Conservation (phyloP, 768 basidiomycete species). For the Sistotremastrum niveocremeum region DNA sequence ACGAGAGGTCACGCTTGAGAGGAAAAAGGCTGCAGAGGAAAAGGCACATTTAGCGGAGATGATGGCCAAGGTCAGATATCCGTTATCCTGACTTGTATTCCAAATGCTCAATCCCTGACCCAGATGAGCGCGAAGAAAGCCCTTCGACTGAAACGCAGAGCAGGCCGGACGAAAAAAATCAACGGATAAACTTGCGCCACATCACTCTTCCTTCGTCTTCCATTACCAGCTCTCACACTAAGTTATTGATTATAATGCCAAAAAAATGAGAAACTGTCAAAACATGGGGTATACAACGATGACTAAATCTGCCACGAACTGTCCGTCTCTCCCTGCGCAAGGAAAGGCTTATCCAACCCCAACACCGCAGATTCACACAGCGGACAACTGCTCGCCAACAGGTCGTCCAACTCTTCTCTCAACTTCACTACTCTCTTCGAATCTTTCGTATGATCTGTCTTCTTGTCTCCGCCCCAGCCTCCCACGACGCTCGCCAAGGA, state of each 20-base stretch:
- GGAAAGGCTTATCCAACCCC: constrained; percentile 79
- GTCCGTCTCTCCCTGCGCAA: constrained; percentile 64
- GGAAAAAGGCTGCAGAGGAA: constrained; percentile 64
- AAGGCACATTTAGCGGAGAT: constrained; percentile 38
- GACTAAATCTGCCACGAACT: constrained; percentile 58
- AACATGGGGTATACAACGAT: background rate
- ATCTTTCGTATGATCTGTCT: constrained; percentile 31
- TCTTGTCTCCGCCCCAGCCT: constrained; percentile 28
- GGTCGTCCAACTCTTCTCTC: constrained; percentile 74
- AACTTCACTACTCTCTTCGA: constrained; percentile 58
- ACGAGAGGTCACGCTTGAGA: constrained; percentile 52
- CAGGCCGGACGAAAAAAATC: constrained; percentile 69
- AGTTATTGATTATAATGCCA: background rate
- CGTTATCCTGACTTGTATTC: background rate
- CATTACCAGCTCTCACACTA: background rate
- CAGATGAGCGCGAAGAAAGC: constrained; percentile 77
- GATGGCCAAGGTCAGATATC: constrained; percentile 38
- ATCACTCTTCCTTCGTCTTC: constrained; percentile 1
- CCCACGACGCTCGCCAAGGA: constrained; percentile 72
- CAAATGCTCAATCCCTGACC: background rate
- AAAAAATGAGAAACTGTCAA: background rate
- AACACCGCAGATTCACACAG: constrained; percentile 84
- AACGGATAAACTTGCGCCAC: constrained; percentile 38
- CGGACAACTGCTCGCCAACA: constrained; percentile 83
- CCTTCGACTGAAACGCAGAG: constrained; percentile 55